Base-by-base conservation (phyloP, 305 asterid genomes). In the Fraxinus velutina region DNA sequence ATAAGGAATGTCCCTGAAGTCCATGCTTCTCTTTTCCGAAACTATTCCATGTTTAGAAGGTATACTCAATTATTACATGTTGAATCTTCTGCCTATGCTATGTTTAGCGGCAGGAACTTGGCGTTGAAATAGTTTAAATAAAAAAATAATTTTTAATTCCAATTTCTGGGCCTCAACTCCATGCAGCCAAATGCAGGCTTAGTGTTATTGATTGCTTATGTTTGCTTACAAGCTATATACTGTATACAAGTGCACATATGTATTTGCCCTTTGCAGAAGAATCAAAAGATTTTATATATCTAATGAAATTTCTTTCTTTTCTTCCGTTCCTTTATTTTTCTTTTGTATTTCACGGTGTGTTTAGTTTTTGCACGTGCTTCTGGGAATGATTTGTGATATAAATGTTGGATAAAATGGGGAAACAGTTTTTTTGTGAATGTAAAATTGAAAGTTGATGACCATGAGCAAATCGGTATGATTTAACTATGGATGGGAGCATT, bases 11-110 rank as follows among this genome's bases (percentile, higher is more conserved):
- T 83, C 76, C 87, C 91, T 27, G 78, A 57, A 78, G 73, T 79
- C 34, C 88, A 86, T 82, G 76, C 91, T 70, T 88, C 92, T 12
- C 76, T 89, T 83, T 91, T 90, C 78, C 86, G 93, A 68, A 90
- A 91, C 60, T 85, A 86, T 87, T 91, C 95, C 34, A 90, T 39
- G 87, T 91, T 91, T 85, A 77, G 75, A 80, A 88, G 92, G 93
- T 88, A 83, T 71, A 81, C 77, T 47, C 60, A 37, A 66, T 79
- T 29, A 19, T n/a, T 5, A 4, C 10, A 36, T 47, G 64, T 6
- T 33, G 9, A 17, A 34, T 34, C 17, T 15, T 24, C 27, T 68
- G 33, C 15, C n/a, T 19, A 17, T 71, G 57, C 36, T 62, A 22
- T 62, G 71, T 22, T 62, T 22, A 62, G 15, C 71, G 27, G 71